Evolutionary conservation across 2,329 filamentous ascomycete species (phyloP), one percentile per base, ranked within the genome.

Genomic region (Pyrenophora graminea): DNA sequence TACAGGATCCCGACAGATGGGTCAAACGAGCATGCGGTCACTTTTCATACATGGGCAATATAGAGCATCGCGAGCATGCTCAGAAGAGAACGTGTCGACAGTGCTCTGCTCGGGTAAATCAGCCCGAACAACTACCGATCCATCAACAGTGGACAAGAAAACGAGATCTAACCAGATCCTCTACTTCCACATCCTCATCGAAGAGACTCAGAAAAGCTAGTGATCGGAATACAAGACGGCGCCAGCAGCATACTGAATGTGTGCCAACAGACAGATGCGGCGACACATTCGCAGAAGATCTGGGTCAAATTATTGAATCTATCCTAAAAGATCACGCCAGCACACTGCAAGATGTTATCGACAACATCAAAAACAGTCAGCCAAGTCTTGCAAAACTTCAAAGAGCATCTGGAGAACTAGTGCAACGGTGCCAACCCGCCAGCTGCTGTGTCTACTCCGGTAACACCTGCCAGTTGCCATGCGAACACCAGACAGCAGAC

Each of bases 241-340:
- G 55, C 17, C 56, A 53, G 18, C 52, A 59, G 23, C 53, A 60
- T 17, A 58, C 54, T 5, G 58, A 62, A 13, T 55, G 39, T 38
- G 48, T 60, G 6, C 47, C 61, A 33, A 10, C 34, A 17, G 60
- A 66, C 36, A 66, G 55, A 39, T 70, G 53, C 45, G 61, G 62
- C 9, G 64, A 67, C 34, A 48, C 45, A 1, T 64, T 70, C 17
- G 67, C 65, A 5, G 62, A 69, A 18, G 72, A 77, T 37, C 58
- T 77, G 5, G 70, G 69, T 6, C 52, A 68, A 6, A 64, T 72
- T 39, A 72, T 77, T 32, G 74, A 77, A 45, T 63, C 65, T 6
- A 73, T 77, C 19, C 69, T 77, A 13, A 59, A 72, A 27, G 75
- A 77, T 52, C 74, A 76, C 48, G 58, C 69, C 2, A 71, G 62